Percentiles rank a stretch among this genome's conserved stretches.
Conservation (phyloP, 306 rosid genomes). For the Glycine tomentella region DNA sequence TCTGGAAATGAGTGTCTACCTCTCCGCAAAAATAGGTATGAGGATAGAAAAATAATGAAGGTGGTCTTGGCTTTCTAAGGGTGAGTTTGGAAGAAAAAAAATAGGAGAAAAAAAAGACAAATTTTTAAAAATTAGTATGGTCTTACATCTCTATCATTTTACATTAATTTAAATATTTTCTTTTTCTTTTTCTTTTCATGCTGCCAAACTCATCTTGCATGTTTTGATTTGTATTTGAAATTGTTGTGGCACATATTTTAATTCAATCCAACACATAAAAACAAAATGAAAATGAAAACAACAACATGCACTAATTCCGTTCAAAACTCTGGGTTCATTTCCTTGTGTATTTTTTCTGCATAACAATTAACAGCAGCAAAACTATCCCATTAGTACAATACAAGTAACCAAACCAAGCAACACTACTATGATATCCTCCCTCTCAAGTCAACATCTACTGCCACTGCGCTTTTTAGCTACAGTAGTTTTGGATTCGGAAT, state of each 20-base stretch:
- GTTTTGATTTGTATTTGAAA: too few relatives aligned
- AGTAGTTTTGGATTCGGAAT: not conserved
- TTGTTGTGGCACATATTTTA: too few relatives aligned
- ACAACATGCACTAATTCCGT: not conserved
- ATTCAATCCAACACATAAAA: too few relatives aligned
- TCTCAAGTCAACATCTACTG: constrained; percentile 38
- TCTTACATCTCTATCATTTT: too few relatives aligned
- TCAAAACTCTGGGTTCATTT: not conserved
- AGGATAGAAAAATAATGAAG: not conserved
- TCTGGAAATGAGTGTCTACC: not conserved
- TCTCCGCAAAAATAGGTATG: not conserved
- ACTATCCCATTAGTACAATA: not conserved
- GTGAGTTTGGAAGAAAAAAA: too few relatives aligned
- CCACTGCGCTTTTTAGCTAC: not conserved
- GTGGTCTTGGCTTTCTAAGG: not conserved
- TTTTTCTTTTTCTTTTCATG: too few relatives aligned
- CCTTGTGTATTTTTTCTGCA: constrained; percentile 5
- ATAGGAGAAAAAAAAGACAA: too few relatives aligned
- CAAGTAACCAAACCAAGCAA: not conserved
- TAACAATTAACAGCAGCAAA: too few relatives aligned
- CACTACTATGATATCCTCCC: not conserved
- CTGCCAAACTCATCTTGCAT: too few relatives aligned
- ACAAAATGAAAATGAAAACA: too few relatives aligned
- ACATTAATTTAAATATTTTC: too few relatives aligned
- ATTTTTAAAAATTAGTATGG: too few relatives aligned